Conservation (phyloP, 208 protist genomes). For the Acanthamoeba healyi region DNA sequence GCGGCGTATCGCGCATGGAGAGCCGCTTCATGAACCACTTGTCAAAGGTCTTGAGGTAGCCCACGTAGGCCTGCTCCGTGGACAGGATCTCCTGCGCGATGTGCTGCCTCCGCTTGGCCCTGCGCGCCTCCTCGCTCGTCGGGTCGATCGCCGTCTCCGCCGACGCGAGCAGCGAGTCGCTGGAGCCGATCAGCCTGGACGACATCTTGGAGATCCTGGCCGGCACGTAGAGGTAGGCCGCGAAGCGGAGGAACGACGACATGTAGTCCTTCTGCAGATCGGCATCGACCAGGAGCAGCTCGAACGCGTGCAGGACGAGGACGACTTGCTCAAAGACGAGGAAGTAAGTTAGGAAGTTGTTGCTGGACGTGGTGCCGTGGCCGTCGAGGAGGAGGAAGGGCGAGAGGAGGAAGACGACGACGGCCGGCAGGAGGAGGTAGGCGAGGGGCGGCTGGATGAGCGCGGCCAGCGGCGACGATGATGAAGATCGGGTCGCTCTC, state of each 20-base stretch:
- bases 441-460: constrained; percentile 52
- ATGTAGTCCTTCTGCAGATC: constrained; percentile 47
- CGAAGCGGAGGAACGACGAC: constrained; percentile 22
- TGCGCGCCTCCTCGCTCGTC: constrained; percentile 13
- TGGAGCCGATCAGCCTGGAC: neutral
- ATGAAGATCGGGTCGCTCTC: neutral
- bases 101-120: constrained; percentile 12
- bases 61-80: constrained; percentile 58
- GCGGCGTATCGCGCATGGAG: constrained; percentile 40
- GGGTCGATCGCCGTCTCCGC: neutral
- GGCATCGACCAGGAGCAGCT: constrained; percentile 53
- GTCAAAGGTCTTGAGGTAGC: constrained; percentile 69
- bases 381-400: constrained; percentile 35
- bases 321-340: constrained; percentile 52
- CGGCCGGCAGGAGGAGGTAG: constrained; percentile 3
- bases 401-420: constrained; percentile 3
- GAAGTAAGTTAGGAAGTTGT: constrained; percentile 61
- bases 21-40: constrained; percentile 67
- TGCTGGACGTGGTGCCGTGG: neutral
- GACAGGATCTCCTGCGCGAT: constrained; percentile 67
- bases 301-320: constrained; percentile 48
- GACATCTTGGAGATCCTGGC: constrained; percentile 59
- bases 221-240: constrained; percentile 36
- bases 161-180: neutral
- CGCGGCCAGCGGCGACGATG: neutral